phyloP scores from a whole-genome alignment of 2,329 filamentous ascomycete species.

The Lasiodiplodia sp. region DNA sequence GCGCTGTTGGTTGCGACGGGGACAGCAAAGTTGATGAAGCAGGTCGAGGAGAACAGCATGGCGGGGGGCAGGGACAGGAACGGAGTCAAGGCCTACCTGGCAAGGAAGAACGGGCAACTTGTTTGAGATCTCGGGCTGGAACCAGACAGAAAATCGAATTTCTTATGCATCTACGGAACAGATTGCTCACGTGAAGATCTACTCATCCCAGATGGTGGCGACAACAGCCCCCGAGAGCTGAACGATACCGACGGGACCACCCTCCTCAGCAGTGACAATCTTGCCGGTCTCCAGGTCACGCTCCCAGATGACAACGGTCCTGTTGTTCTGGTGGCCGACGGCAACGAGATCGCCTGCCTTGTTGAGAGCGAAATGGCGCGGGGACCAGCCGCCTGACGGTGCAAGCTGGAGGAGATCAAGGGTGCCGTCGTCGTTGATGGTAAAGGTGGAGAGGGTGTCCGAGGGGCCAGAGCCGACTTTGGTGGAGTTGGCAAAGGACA shows the following conservation, averaged over 20 bases:
- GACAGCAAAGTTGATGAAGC: not conserved
- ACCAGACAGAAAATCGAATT: not conserved
- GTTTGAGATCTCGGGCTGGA: conserved; percentile 6
- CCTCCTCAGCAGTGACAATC: conserved; percentile 58
- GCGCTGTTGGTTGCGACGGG: conserved; percentile 10
- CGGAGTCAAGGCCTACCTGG: conserved; percentile 8
- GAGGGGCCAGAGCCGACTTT: conserved; percentile 35
- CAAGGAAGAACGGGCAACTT: conserved; percentile 3
- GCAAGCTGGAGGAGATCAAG: conserved; percentile 65
- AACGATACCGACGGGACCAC: conserved; percentile 49
- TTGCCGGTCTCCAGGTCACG: conserved; percentile 67
- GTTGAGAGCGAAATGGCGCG: conserved; percentile 73
- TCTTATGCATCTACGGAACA: no score
- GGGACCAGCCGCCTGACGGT: conserved; percentile 69
- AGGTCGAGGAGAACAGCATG: conserved; percentile 1
- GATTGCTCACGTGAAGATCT: not conserved
- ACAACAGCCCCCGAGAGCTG: conserved; percentile 43
- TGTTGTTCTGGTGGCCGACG: conserved; percentile 68
- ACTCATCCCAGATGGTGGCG: conserved; percentile 45
- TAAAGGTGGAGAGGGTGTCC: conserved; percentile 70
- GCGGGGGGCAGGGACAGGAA: conserved; percentile 8
- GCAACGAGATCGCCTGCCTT: conserved; percentile 68
- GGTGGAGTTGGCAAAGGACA: conserved; percentile 54
- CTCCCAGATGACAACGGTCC: conserved; percentile 67
- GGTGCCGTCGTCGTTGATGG: conserved; percentile 63